phyloP scores from a whole-genome alignment of 1,284 basidiomycete genomes.

The Megacollybia platyphylla region DNA sequence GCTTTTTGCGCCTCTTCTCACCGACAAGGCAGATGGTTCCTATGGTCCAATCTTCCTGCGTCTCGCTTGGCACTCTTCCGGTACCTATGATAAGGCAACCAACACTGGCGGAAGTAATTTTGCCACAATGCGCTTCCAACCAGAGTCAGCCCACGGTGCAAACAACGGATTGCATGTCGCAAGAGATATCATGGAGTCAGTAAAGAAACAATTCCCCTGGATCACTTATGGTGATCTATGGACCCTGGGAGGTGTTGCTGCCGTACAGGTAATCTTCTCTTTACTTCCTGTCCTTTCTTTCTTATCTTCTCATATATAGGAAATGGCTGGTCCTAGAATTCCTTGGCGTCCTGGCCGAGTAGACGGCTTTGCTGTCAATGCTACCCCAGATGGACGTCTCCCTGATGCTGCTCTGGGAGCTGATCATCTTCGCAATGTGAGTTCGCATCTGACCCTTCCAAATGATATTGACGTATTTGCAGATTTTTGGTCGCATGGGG shows the following conservation, averaged over 20 bases:
- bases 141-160: constrained; percentile 76
- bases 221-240: constrained; percentile 91
- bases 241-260: constrained; percentile 82
- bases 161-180: constrained; percentile 83
- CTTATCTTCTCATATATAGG: constrained; percentile 18
- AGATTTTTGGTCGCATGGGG: constrained; percentile 92
- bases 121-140: constrained; percentile 89
- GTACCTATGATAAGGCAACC: constrained; percentile 83
- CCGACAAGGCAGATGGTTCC: constrained; percentile 58
- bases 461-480: constrained; percentile 1
- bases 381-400: constrained; percentile 88
- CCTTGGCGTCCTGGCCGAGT: constrained; percentile 85
- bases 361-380: constrained; percentile 67
- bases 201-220: constrained; percentile 83
- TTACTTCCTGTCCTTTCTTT: background rate
- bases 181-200: constrained; percentile 73
- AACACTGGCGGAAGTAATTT: constrained; percentile 91
- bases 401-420: constrained; percentile 82
- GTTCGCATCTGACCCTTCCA: constrained; percentile 10
- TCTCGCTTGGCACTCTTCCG: constrained; percentile 88
- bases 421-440: constrained; percentile 72
- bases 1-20: constrained; percentile 2
- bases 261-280: constrained; percentile 47
- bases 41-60: constrained; percentile 87
- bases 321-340: constrained; percentile 74